Evolutionary conservation across 2,329 filamentous ascomycete species (phyloP).

Genomic region (Tolypocladium ovalisporum): DNA sequence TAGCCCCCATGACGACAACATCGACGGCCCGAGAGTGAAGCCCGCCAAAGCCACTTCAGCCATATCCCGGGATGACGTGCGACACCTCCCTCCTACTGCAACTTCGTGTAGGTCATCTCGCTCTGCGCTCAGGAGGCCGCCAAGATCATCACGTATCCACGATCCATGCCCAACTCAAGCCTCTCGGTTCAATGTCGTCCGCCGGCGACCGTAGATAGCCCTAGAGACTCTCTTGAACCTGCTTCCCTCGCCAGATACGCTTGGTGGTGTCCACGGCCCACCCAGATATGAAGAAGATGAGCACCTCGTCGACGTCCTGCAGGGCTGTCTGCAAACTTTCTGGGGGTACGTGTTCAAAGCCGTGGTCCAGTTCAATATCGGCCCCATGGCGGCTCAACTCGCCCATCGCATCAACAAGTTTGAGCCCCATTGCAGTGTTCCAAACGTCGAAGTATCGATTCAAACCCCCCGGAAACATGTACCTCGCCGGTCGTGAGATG

Average conservation of each 20-base stretch:
- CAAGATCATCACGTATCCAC: not conserved
- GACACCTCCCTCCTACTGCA: too few relatives aligned
- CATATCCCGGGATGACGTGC: not conserved
- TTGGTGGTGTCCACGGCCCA: too few relatives aligned
- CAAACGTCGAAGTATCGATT: not conserved
- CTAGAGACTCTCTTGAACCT: not conserved
- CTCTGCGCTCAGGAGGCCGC: not conserved
- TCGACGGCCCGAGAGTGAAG: not conserved
- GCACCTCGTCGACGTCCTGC: too few relatives aligned
- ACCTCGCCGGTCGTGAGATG: not conserved
- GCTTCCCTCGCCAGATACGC: not conserved
- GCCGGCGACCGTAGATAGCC: too few relatives aligned
- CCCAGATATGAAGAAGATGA: too few relatives aligned
- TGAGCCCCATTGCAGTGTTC: not conserved
- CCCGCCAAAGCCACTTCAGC: not conserved
- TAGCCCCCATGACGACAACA: not conserved
- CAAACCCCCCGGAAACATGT: not conserved
- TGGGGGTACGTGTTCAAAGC: too few relatives aligned
- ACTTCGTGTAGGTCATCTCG: not conserved
- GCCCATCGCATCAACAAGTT: not conserved
- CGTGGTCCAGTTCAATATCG: too few relatives aligned
- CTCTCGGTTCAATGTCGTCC: not conserved
- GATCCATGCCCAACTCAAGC: not conserved
- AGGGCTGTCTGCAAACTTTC: too few relatives aligned
- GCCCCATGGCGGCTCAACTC: too few relatives aligned